Percentiles rank a stretch among this genome's conserved stretches.
phyloP scores from a whole-genome alignment of 2,329 filamentous ascomycete genomes.

The Stagonosporopsis cucurbitacearum region DNA sequence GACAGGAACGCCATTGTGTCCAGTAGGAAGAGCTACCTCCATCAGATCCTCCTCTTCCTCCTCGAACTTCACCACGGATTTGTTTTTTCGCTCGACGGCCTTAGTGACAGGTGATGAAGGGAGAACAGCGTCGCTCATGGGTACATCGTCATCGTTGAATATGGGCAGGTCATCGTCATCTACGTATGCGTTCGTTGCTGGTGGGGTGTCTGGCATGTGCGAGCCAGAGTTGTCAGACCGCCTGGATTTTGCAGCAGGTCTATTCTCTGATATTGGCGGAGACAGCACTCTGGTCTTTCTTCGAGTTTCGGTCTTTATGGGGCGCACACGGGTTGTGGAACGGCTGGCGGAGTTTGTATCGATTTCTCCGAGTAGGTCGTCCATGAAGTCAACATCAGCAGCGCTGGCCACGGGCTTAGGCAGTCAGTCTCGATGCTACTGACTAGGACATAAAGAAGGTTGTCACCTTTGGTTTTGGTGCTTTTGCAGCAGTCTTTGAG shows the following conservation, averaged over 20 bases:
- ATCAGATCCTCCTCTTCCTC: constrained; percentile 80
- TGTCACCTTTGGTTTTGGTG: constrained; percentile 80
- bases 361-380: constrained; percentile 83
- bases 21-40: constrained; percentile 81
- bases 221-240: constrained; percentile 48
- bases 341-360: constrained; percentile 74
- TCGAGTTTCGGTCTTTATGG: constrained; percentile 75
- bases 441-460: not conserved
- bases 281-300: constrained; percentile 82
- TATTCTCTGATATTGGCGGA: constrained; percentile 65
- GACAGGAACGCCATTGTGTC: constrained; percentile 65
- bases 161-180: constrained; percentile 65
- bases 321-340: constrained; percentile 61
- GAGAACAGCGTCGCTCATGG: constrained; percentile 79
- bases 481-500: constrained; percentile 68
- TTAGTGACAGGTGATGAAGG: constrained; percentile 88
- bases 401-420: constrained; percentile 75
- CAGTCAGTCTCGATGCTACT: constrained; percentile 26
- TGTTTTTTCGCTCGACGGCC: constrained; percentile 73
- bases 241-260: constrained; percentile 32
- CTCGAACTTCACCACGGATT: constrained; percentile 63
- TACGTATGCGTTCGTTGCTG: constrained; percentile 50
- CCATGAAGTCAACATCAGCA: constrained; percentile 88
- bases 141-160: constrained; percentile 68
- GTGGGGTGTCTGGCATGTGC: constrained; percentile 53